phyloP scores from a whole-genome alignment of 768 basidiomycete genomes.

The Tulasnella sp. region DNA sequence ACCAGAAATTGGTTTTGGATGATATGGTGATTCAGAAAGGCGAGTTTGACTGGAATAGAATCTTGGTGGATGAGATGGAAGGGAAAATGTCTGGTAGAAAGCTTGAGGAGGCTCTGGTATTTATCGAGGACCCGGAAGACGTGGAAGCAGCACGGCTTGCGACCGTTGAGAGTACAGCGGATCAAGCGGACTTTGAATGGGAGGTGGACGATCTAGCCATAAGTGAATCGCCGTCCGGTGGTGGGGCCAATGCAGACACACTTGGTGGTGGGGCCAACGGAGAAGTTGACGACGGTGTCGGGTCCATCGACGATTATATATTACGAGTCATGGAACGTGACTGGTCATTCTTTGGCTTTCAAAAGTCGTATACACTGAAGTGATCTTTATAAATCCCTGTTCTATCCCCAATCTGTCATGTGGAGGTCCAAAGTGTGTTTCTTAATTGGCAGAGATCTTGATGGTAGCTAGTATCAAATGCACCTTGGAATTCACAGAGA shows the following conservation, averaged over 20 bases:
- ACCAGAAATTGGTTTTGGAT: slow-evolving; percentile 89
- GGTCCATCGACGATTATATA: slow-evolving; percentile 79
- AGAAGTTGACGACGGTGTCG: slow-evolving; percentile 41
- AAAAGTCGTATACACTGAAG: not conserved
- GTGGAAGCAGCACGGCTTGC: slow-evolving; percentile 70
- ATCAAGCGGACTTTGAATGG: slow-evolving; percentile 67
- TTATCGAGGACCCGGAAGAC: slow-evolving; percentile 84
- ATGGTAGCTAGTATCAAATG: too few species aligned
- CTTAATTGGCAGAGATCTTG: too few species aligned
- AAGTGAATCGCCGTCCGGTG: not conserved
- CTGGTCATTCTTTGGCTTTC: slow-evolving; percentile 44
- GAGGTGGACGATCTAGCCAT: slow-evolving; percentile 20
- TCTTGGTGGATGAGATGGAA: slow-evolving; percentile 49
- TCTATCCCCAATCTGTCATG: too few species aligned
- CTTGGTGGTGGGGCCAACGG: slow-evolving; percentile 28
- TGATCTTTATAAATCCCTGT: too few species aligned
- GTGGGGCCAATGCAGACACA: slow-evolving; percentile 10
- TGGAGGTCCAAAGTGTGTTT: too few species aligned
- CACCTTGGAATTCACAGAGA: too few species aligned
- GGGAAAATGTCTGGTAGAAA: slow-evolving; percentile 22
- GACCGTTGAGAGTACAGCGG: slow-evolving; percentile 58
- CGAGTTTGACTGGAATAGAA: slow-evolving; percentile 86
- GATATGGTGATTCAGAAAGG: slow-evolving; percentile 87
- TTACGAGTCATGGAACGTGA: slow-evolving; percentile 50
- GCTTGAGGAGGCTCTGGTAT: slow-evolving; percentile 63